Evolutionary conservation across 192 early-diverging fungal species (phyloP), one percentile per base, ranked within the genome.

Genomic region (Piromyces finnis): DNA sequence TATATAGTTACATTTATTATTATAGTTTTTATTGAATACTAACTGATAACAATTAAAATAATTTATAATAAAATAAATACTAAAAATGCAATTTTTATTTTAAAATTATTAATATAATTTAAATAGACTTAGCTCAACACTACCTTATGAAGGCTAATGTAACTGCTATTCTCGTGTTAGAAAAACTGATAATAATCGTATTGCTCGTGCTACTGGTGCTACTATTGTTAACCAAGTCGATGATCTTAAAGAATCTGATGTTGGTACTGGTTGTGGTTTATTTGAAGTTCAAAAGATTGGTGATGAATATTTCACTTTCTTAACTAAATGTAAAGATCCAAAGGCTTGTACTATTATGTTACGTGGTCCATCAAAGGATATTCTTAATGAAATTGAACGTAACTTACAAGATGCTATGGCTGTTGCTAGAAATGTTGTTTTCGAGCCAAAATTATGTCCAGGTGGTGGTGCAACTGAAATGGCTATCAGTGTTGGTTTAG

Each of bases 371-470:
- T 92, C 92, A 84, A 99, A 98, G 88, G 98, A 99, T 85, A 94
- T 97, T 78, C 88, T 99, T 29, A 94, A 96, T 85, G 98, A 99
- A 85, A 89, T 99, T 83, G 98, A 99, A 85, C 94, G 98, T 79
- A 99, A 99, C 88, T 86, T 99, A 85, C 95, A 97, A 86, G 98
- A 99, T 83, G 97, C 97, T 84, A 99, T 99, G 98, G 90, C 89
- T 41, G 98, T 98, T 79, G 97, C 97, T 22, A 94, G 97, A 80
- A 99, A 99, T 84, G 97, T 99, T 29, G 92, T 97, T 87, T 98
- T 97, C 85, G 94, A 93, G 87, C 95, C 98, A 51, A 90, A 89
- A 35, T 88, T 99, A 41, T 91, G 92, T 77, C 98, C 98, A 18
- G 98, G 98, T 77, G 98, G 98, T 81, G 98, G 98, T 81, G 97